phyloP scores from a whole-genome alignment of 2,329 filamentous ascomycete species.

The Colletotrichum cuscutae region DNA sequence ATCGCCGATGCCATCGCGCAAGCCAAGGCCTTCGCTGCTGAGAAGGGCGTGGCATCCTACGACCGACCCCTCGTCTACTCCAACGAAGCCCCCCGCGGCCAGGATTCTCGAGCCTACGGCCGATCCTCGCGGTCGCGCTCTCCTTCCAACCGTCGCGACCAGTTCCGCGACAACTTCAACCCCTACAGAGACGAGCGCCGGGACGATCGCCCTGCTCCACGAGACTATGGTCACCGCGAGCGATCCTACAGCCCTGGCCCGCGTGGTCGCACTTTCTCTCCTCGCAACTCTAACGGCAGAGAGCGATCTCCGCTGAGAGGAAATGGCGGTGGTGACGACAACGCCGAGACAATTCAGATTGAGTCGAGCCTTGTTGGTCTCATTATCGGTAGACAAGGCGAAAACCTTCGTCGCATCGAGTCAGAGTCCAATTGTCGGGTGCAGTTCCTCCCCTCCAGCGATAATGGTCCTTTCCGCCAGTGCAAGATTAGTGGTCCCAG shows the following conservation, averaged over 20 bases:
- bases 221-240: constrained; percentile 66
- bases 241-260: constrained; percentile 77
- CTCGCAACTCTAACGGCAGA: constrained; percentile 62
- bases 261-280: constrained; percentile 70
- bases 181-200: constrained; percentile 89
- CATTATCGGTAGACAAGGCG: constrained; percentile 90
- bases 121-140: constrained; percentile 77
- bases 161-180: constrained; percentile 80
- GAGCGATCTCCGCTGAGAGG: constrained; percentile 69
- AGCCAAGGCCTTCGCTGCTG: constrained; percentile 82
- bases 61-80: constrained; percentile 64
- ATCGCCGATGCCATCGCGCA: constrained; percentile 87
- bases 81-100: constrained; percentile 45
- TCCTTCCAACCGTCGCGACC: constrained; percentile 72
- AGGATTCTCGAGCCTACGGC: constrained; percentile 61
- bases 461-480: constrained; percentile 79
- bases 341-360: constrained; percentile 84
- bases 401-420: constrained; percentile 88
- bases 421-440: constrained; percentile 84
- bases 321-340: constrained; percentile 68
- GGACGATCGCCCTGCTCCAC: constrained; percentile 63
- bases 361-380: constrained; percentile 88
- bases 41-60: constrained; percentile 77
- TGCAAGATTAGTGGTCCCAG: constrained; percentile 86
- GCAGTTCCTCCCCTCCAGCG: constrained; percentile 84